A percentile compares a stretch with the other conserved stretches of the same genome.
Conservation (phyloP, 306 rosid genomes). For the Cucurbita maxima region DNA sequence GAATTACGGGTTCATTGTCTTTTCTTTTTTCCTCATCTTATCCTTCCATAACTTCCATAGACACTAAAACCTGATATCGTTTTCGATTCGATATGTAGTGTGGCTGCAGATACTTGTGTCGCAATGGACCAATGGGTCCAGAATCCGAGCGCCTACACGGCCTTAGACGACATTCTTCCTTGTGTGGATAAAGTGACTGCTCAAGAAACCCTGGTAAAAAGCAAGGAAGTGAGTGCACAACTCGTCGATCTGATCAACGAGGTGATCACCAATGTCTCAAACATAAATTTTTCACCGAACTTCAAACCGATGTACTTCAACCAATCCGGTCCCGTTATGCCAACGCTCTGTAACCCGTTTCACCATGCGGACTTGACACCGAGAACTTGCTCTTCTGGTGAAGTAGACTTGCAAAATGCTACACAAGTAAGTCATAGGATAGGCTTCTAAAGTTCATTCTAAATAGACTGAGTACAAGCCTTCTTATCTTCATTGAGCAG, state of each 20-base stretch:
- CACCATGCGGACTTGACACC: conserved; percentile 24
- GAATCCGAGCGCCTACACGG: conserved; percentile 27
- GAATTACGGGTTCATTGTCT: neutral
- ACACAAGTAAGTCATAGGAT: conserved; percentile 17
- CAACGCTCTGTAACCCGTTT: conserved; percentile 46
- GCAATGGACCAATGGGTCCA: conserved; percentile 37
- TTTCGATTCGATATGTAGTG: conserved; percentile 8
- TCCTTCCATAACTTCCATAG: neutral
- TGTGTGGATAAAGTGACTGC: conserved; percentile 32
- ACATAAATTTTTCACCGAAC: conserved; percentile 20
- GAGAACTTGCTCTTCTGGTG: conserved; percentile 25
- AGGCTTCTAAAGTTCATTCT: neutral
- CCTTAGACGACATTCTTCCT: conserved; percentile 32
- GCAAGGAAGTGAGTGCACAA: conserved; percentile 33
- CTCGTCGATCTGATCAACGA: conserved; percentile 25
- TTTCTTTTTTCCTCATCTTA: neutral
- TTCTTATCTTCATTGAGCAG: conserved; percentile 12
- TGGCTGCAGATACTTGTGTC: conserved; percentile 31
- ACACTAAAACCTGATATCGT: neutral
- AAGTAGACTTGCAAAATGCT: conserved; percentile 31
- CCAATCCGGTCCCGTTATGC: conserved; percentile 57
- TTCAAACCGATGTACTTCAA: conserved; percentile 33
- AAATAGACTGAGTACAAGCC: too few species aligned
- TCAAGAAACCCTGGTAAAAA: conserved; percentile 25
- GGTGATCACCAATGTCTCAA: conserved; percentile 39